Evolutionary conservation across 2,329 filamentous ascomycete species (phyloP).

Genomic region (Paradendryphiella salina): DNA sequence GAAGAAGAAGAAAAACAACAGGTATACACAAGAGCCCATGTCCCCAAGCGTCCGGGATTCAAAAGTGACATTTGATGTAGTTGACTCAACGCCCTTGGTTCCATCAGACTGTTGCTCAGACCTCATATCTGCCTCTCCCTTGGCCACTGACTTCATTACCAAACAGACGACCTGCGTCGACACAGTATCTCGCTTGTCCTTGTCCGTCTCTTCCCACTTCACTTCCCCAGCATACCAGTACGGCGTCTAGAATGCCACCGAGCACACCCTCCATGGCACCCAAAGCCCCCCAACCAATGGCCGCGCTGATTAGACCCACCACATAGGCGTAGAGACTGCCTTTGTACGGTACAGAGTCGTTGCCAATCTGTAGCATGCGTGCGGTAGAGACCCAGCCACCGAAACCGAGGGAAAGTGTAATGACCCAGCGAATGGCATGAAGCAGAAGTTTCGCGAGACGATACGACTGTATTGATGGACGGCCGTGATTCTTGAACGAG

Average conservation of each 20-base stretch:
- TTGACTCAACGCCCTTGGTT: too few relatives aligned
- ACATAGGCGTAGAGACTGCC: slow-evolving; percentile 95
- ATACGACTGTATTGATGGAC: slow-evolving; percentile 74
- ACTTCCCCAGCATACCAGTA: slow-evolving; percentile 91
- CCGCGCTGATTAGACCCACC: slow-evolving; percentile 86
- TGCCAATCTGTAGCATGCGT: slow-evolving; percentile 68
- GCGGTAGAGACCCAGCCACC: slow-evolving; percentile 97
- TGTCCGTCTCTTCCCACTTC: slow-evolving; percentile 62
- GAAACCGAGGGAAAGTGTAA: slow-evolving; percentile 86
- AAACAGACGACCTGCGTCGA: slow-evolving; percentile 88
- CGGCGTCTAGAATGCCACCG: slow-evolving; percentile 82
- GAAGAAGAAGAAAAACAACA: not conserved
- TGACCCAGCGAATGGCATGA: slow-evolving; percentile 86
- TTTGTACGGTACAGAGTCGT: slow-evolving; percentile 54
- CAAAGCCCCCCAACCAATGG: slow-evolving; percentile 92
- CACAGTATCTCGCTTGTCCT: slow-evolving; percentile 78
- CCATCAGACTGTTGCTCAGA: too few relatives aligned
- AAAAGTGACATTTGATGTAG: too few relatives aligned
- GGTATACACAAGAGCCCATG: too few relatives aligned
- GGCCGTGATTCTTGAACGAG: slow-evolving; percentile 47
- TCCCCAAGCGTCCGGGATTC: too few relatives aligned
- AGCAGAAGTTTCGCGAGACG: slow-evolving; percentile 88
- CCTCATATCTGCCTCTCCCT: slow-evolving; percentile 34
- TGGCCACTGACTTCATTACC: slow-evolving; percentile 55
- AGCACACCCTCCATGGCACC: slow-evolving; percentile 89